phyloP scores from a whole-genome alignment of 306 rosid genomes.

The Dicorynia guianensis region DNA sequence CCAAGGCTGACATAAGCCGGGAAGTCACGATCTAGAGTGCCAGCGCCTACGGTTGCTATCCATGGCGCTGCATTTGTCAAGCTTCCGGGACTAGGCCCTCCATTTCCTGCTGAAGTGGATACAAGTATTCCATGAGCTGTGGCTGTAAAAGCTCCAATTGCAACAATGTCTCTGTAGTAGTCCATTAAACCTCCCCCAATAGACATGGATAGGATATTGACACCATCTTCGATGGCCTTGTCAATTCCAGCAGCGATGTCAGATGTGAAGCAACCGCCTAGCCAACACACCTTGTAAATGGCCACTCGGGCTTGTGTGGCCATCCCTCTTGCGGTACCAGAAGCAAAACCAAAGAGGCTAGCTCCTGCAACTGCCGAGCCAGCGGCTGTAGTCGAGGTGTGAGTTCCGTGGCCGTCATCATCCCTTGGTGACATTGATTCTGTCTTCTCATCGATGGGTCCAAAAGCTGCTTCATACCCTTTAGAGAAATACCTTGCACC shows the following conservation, averaged over 20 bases:
- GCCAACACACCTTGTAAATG: constrained; percentile 84
- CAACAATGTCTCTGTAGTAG: constrained; percentile 67
- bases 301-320: constrained; percentile 82
- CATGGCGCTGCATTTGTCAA: constrained; percentile 87
- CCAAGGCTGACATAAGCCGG: constrained; percentile 69
- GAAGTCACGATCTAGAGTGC: constrained; percentile 88
- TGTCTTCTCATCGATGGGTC: constrained; percentile 50
- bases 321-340: constrained; percentile 94
- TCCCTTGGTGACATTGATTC: constrained; percentile 89
- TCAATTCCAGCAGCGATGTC: constrained; percentile 89
- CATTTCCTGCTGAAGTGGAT: constrained; percentile 86
- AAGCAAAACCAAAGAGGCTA: constrained; percentile 75
- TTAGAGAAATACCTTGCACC: constrained; percentile 84
- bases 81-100: constrained; percentile 60
- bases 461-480: constrained; percentile 73
- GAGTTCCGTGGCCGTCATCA: constrained; percentile 92
- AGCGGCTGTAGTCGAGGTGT: constrained; percentile 83
- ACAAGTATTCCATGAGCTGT: constrained; percentile 70
- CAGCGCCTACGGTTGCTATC: constrained; percentile 90
- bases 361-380: constrained; percentile 74
- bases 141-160: constrained; percentile 86
- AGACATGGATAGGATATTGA: constrained; percentile 75
- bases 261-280: constrained; percentile 71
- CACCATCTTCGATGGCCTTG: constrained; percentile 84
- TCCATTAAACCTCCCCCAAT: constrained; percentile 65